Base-by-base conservation (phyloP, 1,284 basidiomycete species). In the Ganoderma lingzhi region DNA sequence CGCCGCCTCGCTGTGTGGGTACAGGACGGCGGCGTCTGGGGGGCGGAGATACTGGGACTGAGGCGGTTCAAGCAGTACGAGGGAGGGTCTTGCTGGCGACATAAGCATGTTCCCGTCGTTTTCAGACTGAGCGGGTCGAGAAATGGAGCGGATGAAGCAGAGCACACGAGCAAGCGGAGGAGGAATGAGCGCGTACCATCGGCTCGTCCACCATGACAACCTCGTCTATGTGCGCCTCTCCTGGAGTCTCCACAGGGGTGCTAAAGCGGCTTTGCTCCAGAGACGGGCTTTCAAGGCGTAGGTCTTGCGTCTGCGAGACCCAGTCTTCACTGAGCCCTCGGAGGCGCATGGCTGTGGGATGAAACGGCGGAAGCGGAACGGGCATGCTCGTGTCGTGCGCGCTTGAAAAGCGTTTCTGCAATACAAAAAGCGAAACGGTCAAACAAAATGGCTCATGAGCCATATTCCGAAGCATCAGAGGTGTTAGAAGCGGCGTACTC, bases 241-340 rank as follows among this genome's bases (percentile, higher is more conserved):
- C 69, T 12, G 68, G 68, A n/a, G 39, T 10, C 39, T 42, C 59
- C 10, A 41, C 59, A 17, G 59, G 59, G 12, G 59, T 61, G 28
- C 39, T 14, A 4, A 42, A 39, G 39, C 59, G 59, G 15, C 59
- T 61, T 30, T 61, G 59, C 64, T 72, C 72, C 2, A 68, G 59
- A 35, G 83, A 74, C n/a, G 89, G 88, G 70, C 87, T 88, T 68
- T 86, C 83, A 51, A 92, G 89, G 28, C 84, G 84, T 68, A 92
- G 81, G 23, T 84, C 87, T 69, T 86, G 83, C 12, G 91, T 85
- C 74, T 88, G 88, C 67, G 84, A 82, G 15, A 92, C 90, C 91
- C 90, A 92, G 74, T 92, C 90, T 69, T 91, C 90, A 6, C 87
- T 84, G 12, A 80, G 76, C 62, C 84, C 69, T 48, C 75, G 70